Evolutionary conservation across 345 rosid genomes (phyloP), one percentile per base, ranked within the genome.

Genomic region (Cardiospermum halicacabum): DNA sequence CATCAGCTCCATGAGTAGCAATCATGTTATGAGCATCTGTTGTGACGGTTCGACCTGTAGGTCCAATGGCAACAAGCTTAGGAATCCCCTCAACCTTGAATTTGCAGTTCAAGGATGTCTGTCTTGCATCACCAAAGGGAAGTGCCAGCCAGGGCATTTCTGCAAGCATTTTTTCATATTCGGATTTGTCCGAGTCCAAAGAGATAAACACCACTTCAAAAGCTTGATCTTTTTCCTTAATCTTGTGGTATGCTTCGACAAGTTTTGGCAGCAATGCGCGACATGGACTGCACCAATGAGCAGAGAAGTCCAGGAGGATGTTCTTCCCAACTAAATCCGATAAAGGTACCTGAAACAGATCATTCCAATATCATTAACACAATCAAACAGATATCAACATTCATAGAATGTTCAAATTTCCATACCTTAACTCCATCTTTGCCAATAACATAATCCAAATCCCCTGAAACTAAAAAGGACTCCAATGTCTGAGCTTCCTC

Each of bases 81-180:
- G 94, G 91, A 28, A 84, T 82, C 51, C 89, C 85, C 27, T 16
- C 7, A 45, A 80, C 80, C 59, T 73, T 85, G 74, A 87, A 90
- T 68, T 73, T 81, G 40, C 28, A 49, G 25, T 64, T 72, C 62
- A 85, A 67, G 36, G 68, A 72, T 3, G 69, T 1, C 69, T 80
- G 84, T 82, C 92, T 84, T 9, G 64, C 64, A 69, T 85, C 86
- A 42, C 84, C 82, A 45, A 75, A 89, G 1, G 96, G 91, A 64
- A 85, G 91, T 16, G 94, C 86, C 66, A 87, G 58, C 77, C 94
- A 87, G 0, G 95, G 92, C 85, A 90, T 84, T 50, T 69, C 72
- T n/a, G 85, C 65, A 66, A 75, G 78, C 66, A 65, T 82, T 15
- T 78, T 80, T 8, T 78, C 72, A 13, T 79, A 89, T 25, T 85